These are phyloP conservation scores for Wickerhamomyces queroliae DNA, from an alignment of 805 yeast species.

Conservation along the genomic window DNA sequence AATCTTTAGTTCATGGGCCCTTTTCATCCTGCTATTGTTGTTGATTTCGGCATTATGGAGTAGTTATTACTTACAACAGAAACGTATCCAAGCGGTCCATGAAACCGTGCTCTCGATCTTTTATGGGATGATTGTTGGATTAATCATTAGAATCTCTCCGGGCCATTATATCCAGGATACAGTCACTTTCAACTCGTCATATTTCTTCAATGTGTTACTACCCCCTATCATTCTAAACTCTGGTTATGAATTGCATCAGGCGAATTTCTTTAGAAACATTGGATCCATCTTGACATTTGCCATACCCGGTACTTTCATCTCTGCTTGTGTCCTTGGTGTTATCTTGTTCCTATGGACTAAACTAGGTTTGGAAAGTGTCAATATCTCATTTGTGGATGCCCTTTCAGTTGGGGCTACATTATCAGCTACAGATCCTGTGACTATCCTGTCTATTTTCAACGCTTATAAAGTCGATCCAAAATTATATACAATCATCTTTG, in stretches of 20 bases:
- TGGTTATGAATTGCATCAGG: slow-evolving; percentile 95
- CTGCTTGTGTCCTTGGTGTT: slow-evolving; percentile 86
- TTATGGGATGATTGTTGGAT: slow-evolving; percentile 94
- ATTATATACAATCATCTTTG: slow-evolving; percentile 92
- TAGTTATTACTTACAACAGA: slow-evolving; percentile 84
- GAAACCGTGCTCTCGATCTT: slow-evolving; percentile 95
- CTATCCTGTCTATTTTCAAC: slow-evolving; percentile 91
- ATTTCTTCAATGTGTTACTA: slow-evolving; percentile 86
- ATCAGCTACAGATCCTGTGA: slow-evolving; percentile 98
- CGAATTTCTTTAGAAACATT: slow-evolving; percentile 87
- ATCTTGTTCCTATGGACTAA: slow-evolving; percentile 87
- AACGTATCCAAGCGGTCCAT: slow-evolving; percentile 91
- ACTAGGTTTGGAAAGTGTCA: slow-evolving; percentile 82
- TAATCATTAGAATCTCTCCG: slow-evolving; percentile 84
- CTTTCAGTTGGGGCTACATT: slow-evolving; percentile 96
- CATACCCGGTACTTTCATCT: slow-evolving; percentile 92
- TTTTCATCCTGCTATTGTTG: slow-evolving; percentile 76
- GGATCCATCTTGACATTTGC: slow-evolving; percentile 92
- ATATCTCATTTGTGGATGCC: slow-evolving; percentile 93
- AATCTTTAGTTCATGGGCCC: slow-evolving; percentile 95
- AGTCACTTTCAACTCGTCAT: slow-evolving; percentile 89
- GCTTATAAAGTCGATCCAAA: slow-evolving; percentile 98
- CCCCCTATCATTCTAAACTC: slow-evolving; percentile 97
- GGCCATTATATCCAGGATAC: slow-evolving; percentile 97
- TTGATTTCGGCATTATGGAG: slow-evolving; percentile 92